Percentiles rank a stretch among this genome's conserved stretches.
Conservation (phyloP, 2,329 filamentous ascomycete species). For the Xylariales sp. region DNA sequence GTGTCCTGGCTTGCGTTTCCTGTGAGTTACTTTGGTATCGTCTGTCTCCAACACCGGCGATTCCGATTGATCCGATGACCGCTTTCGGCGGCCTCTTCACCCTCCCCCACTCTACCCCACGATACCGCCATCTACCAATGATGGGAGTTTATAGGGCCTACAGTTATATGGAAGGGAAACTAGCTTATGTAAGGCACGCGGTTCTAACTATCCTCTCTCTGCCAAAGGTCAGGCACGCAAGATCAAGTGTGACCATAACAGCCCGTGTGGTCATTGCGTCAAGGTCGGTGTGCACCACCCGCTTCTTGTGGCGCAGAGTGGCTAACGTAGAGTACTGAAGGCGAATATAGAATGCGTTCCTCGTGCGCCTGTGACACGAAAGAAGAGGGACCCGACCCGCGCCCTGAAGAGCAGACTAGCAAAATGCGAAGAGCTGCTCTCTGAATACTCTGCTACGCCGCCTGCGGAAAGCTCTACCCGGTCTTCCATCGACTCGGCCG, state of each 20-base stretch:
- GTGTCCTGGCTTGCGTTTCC: too few species aligned
- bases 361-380: constrained; percentile 55
- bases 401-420: constrained; percentile 57
- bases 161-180: too few species aligned
- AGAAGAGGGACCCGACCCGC: constrained; percentile 55
- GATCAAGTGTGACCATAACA: constrained; percentile 58
- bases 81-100: too few species aligned
- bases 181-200: too few species aligned
- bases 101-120: too few species aligned
- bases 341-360: constrained; percentile 56
- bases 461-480: constrained; percentile 15
- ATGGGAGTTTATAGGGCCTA: too few species aligned
- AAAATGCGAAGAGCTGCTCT: constrained; percentile 53
- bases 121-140: too few species aligned
- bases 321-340: constrained; percentile 24
- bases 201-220: too few species aligned
- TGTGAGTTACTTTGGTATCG: too few species aligned
- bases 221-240: too few species aligned
- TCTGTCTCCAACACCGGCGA: too few species aligned
- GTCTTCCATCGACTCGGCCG: constrained; percentile 28
- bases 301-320: background rate
- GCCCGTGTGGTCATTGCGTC: constrained; percentile 55
- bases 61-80: too few species aligned
- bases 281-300: constrained; percentile 37
- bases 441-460: constrained; percentile 42